phyloP scores from a whole-genome alignment of 1,284 basidiomycete genomes.

The Dichomitus squalens region DNA sequence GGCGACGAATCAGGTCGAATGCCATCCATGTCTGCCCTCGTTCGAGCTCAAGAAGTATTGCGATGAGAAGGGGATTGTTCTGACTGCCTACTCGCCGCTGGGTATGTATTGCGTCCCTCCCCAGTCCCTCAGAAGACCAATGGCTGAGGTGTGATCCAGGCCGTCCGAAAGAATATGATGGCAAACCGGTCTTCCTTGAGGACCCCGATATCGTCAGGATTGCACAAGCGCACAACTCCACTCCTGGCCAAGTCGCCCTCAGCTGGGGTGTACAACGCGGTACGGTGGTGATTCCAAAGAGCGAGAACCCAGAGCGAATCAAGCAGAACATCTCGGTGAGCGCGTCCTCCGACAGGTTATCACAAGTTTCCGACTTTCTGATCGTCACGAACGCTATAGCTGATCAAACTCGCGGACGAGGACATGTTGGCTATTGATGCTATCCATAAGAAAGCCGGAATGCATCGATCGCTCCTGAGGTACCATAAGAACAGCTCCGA shows the following conservation, averaged over 20 bases:
- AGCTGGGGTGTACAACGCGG: slow-evolving; percentile 53
- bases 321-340: slow-evolving; percentile 49
- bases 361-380: no score
- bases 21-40: slow-evolving; percentile 61
- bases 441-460: slow-evolving; percentile 46
- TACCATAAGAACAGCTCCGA: slow-evolving; percentile 35
- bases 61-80: slow-evolving; percentile 55
- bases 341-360: slow-evolving; percentile 5
- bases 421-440: slow-evolving; percentile 42
- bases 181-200: slow-evolving; percentile 26
- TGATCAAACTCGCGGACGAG: slow-evolving; percentile 39
- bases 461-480: slow-evolving; percentile 45
- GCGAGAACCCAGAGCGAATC: slow-evolving; percentile 48
- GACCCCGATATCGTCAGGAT: slow-evolving; percentile 43
- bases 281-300: slow-evolving; percentile 50
- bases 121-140: no score
- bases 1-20: slow-evolving; percentile 66
- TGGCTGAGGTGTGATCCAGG: slow-evolving; percentile 4
- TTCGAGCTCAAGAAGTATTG: slow-evolving; percentile 59
- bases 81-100: slow-evolving; percentile 72
- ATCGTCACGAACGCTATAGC: slow-evolving; percentile 30
- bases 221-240: slow-evolving; percentile 46
- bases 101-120: slow-evolving; percentile 35
- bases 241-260: slow-evolving; percentile 54
- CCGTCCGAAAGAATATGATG: slow-evolving; percentile 22